Evolutionary conservation across 2,329 filamentous ascomycete genomes (phyloP), one percentile per base, ranked within the genome.

Genomic region (Talaromyces piceae): DNA sequence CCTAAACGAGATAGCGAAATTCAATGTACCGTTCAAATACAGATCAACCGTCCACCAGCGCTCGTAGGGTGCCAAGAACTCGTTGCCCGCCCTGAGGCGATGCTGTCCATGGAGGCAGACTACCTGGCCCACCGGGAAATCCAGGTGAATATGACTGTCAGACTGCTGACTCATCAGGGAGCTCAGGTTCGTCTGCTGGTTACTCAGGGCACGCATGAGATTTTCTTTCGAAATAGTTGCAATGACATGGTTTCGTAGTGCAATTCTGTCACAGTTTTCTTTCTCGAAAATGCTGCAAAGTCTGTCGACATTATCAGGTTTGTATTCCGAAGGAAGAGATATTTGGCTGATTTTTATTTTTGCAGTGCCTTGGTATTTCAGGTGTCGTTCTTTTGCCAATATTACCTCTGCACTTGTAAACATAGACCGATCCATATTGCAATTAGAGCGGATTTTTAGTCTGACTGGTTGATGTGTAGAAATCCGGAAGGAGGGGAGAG

Each of bases 321-420:
- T 31, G 22, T 41, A 50, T 23, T 44, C 25, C 18, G 16, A 50
- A 44, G 18, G 16, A 23, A 50, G 26, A 12, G 20, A 44, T 25
- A 50, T 61, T 46, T 61, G 37, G 47, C 54, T 48, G 20, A 65
- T 52, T 30, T 49, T 58, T 20, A 65, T 54, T 44, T 58, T 64
- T 23, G 50, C 56, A 13, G 53, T 58, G 44, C 60, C 54, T 45
- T 54, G 47, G 28, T 62, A 62, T 57, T 65, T 64, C 1, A 56
- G 41, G 11, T 45, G 37, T 43, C 54, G 54, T 54, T 65, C 56
- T 12, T 22, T 33, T 33, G 5, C 30, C 13, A 33, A 16, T 33
- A 33, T 33, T 33, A 33, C 13, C 30, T 33, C 13, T 16, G 30
- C 30, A 33, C 13, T 33, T 33, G 13, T 33, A 33, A 33, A 33